phyloP scores from a whole-genome alignment of 2,329 filamentous ascomycete genomes.

The Acephala macrosclerotiorum region DNA sequence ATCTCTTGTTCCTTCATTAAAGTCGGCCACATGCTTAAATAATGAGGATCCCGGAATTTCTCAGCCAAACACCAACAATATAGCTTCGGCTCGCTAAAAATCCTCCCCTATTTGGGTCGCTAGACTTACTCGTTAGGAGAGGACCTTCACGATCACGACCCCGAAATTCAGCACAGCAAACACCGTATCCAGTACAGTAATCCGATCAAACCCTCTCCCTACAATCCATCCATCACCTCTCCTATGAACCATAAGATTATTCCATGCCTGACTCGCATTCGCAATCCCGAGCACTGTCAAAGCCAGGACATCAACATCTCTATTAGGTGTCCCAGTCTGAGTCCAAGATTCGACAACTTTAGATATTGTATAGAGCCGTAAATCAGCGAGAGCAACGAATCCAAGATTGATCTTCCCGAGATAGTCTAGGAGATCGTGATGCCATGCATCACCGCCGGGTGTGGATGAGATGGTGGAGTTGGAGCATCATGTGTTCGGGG shows the following conservation, averaged over 20 bases:
- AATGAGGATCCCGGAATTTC: too few relatives aligned
- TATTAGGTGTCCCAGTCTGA: too few relatives aligned
- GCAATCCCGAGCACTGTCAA: conserved; percentile 14
- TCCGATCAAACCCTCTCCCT: conserved; percentile 10
- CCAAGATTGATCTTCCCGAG: conserved; percentile 15
- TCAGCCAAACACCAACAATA: background rate
- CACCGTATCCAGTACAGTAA: conserved; percentile 20
- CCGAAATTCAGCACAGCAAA: conserved; percentile 10
- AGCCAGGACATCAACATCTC: conserved; percentile 20
- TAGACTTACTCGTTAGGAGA: too few relatives aligned
- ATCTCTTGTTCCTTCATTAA: too few relatives aligned
- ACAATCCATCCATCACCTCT: conserved; percentile 10
- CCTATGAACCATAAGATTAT: conserved; percentile 9
- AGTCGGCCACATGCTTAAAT: too few relatives aligned
- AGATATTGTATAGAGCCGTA: conserved; percentile 4
- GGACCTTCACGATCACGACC: conserved; percentile 9
- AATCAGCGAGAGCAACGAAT: conserved; percentile 5
- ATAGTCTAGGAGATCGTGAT: conserved; percentile 18
- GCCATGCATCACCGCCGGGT: conserved; percentile 9
- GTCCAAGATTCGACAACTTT: background rate
- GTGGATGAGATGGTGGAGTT: conserved; percentile 9
- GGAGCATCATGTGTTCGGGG: conserved; percentile 4
- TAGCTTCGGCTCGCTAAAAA: background rate
- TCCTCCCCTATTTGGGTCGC: too few relatives aligned
- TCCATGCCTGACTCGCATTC: conserved; percentile 18